Evolutionary conservation across 2,329 filamentous ascomycete genomes (phyloP).

Genomic region (Colletotrichum sojae): DNA sequence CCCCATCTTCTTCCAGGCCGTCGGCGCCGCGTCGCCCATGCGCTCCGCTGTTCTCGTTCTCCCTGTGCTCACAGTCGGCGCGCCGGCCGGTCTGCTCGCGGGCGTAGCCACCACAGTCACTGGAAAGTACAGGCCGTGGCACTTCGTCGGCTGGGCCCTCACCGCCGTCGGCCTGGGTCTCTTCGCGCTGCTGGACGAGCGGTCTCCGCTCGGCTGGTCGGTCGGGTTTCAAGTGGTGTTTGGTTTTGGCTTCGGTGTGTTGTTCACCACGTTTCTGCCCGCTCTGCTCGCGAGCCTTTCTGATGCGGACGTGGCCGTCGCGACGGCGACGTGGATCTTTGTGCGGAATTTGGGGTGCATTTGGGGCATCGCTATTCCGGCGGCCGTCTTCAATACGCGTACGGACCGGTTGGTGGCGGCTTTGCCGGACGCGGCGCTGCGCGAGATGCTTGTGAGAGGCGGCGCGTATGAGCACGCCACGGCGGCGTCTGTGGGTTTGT

Average conservation of each 20-base stretch:
- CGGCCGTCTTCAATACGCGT: constrained; percentile 49
- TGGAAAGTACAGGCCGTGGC: background rate
- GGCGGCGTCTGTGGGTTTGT: background rate
- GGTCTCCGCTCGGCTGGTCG: constrained; percentile 25
- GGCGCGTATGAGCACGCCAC: constrained; percentile 9
- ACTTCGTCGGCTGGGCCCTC: background rate
- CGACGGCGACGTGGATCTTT: constrained; percentile 53
- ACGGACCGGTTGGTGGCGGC: background rate
- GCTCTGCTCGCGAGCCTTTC: constrained; percentile 50
- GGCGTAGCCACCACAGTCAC: background rate
- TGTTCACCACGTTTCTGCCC: constrained; percentile 53
- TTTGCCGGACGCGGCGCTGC: background rate
- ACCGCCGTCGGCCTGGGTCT: background rate
- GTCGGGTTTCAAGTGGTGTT: constrained; percentile 51
- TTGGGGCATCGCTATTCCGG: constrained; percentile 55
- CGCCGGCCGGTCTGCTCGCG: background rate
- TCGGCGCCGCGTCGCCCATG: background rate
- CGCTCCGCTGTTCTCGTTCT: background rate
- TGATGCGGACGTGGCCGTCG: constrained; percentile 47
- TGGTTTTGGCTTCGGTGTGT: constrained; percentile 41
- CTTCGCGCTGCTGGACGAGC: background rate
- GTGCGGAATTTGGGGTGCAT: constrained; percentile 55
- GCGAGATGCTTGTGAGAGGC: background rate
- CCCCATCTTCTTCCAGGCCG: constrained; percentile 3
- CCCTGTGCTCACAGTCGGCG: background rate